Base-by-base conservation (phyloP, 805 yeast genomes). In the Cyberlindnera maritima region DNA sequence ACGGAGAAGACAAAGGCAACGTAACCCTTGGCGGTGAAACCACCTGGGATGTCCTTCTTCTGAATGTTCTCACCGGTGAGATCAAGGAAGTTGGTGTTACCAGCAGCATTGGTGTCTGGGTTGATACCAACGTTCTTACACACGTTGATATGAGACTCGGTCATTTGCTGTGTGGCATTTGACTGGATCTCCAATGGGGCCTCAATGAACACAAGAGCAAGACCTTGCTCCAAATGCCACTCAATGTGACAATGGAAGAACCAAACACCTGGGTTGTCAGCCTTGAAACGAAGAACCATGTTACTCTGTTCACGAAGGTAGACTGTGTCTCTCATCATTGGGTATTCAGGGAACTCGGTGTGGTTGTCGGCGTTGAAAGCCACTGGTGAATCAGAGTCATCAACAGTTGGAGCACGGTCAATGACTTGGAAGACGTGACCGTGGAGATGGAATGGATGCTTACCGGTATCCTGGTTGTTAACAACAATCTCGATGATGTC, bases 201-300 rank as follows among this genome's bases (percentile, higher is more conserved):
- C 64, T 86, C 95, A 36, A 86, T 71, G 32, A 86, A 76, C 2
- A 80, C 78, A 43, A 85, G 71, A 8, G 91, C 91, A 45, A 86
- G 72, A 25, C 95, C 95, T 68, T 86, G 94, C 56, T 81, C 84
- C 63, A 86, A 76, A 67, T 86, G 95, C 85, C 90, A 86, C 59
- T 86, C 92, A 46, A 86, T 79, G 61, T 88, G 96, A 67, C 97
- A 90, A 64, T 90, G 97, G 81, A 90, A 86, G 51, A 85, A 79
- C 97, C 97, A 91, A 21, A 89, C 83, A 47, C 97, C 97, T 3
- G 97, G 96, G 59, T 91, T 90, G 59, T 85, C 80, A 12, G 96
- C 89, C 57, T 70, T 76, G 65, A 88, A 88, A 55, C 97, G 72
- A 28, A 81, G 60, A 15, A 83, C 90, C 42, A 82, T 64, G 62